Evolutionary conservation across 2,329 filamentous ascomycete species (phyloP).

Genomic region (Cryphonectria parasitica): DNA sequence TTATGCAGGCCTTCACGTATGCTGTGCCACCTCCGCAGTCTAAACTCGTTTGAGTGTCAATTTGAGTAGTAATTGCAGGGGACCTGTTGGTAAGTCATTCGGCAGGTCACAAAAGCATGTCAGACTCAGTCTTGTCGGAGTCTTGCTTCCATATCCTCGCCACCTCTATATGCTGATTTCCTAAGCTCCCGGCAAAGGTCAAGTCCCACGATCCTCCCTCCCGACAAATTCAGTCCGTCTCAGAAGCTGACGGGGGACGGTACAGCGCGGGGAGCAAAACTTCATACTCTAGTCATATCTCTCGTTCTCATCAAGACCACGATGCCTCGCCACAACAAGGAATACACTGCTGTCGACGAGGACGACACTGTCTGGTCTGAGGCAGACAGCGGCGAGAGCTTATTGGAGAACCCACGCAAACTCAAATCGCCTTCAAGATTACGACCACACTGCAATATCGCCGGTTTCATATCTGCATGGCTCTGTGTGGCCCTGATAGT

Average conservation of each 20-base stretch:
- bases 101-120: neutral
- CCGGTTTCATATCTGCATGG: neutral
- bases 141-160: neutral
- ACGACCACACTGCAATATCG: neutral
- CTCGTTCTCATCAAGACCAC: neutral
- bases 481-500: neutral
- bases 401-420: neutral
- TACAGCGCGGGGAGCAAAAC: neutral
- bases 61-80: neutral
- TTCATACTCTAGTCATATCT: neutral
- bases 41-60: neutral
- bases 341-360: constrained; percentile 8
- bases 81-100: neutral
- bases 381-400: constrained; percentile 10
- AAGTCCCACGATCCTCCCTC: neutral
- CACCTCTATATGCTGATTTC: neutral
- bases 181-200: neutral
- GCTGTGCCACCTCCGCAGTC: constrained; percentile 3
- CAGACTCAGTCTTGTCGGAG: neutral
- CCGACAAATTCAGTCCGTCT: neutral
- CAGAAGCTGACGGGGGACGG: neutral
- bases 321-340: neutral
- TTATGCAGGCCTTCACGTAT: neutral
- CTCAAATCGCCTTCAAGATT: neutral
- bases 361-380: constrained; percentile 5